Base-by-base conservation (phyloP, 129 eudicot species). In the Helichrysum umbraculigerum region DNA sequence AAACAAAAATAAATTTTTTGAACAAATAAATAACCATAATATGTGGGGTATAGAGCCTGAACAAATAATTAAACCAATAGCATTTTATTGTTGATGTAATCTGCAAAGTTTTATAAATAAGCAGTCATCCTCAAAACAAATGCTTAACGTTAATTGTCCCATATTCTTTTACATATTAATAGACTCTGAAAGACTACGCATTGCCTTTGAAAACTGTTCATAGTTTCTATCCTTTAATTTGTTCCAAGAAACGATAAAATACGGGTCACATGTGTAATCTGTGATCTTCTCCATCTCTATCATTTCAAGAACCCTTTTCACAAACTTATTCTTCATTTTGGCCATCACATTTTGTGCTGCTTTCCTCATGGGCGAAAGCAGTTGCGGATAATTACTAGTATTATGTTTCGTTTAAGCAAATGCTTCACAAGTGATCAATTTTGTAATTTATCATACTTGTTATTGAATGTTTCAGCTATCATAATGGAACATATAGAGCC, bases 111-210 rank as follows among this genome's bases (percentile, higher is more conserved):
- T 1, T 7, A 7, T 39, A 37, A 37, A n/a, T 80, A 81, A 47
- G 84, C 80, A 5, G 44, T 21, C 35, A 81, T 68, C 50, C 84
- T 75, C 84, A 81, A 7, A 42, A 9, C 15, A 81, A 51, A 59
- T 81, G 85, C 25, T 35, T 47, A 35, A 69, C 39, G 5, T 69
- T 51, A 30, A 59, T 39, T 1, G 0, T 3, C 3, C 76, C 79
- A 21, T 29, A 74, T 1, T 60, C 79, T 68, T 80, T 70, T 10
- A 80, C n/a, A n/a, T 47, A 0, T 3, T 19, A 5, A 73, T 41
- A 14, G 6, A 3, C 0, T 44, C 66, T 5, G 34, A 9, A 3
- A 8, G 14, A 2, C 14, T 5, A 28, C 7, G 14, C 66, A 74
- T 57, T n/a, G 7, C 47, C 7, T 44, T 14, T n/a, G 28, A 12